Evolutionary conservation across 148 eudicot genomes (phyloP).

Genomic region (Rheum nobile): DNA sequence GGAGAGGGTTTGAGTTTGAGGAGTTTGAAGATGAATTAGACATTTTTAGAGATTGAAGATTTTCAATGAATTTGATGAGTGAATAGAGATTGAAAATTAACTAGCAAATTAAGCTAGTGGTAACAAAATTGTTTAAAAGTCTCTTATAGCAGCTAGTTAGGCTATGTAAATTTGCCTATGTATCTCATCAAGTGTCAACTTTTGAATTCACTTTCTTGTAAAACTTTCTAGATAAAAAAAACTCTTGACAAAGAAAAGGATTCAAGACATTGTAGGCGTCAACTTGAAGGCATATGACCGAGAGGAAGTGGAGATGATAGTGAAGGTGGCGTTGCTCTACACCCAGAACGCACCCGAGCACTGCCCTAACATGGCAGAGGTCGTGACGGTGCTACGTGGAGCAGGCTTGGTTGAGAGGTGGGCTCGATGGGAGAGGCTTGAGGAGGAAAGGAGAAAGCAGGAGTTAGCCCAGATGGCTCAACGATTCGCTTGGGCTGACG

Average conservation of each 20-base stretch:
- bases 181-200: background rate
- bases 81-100: too few species aligned
- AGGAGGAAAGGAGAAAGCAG: slow-evolving; percentile 42
- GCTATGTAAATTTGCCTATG: too few species aligned
- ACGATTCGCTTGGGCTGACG: slow-evolving; percentile 70
- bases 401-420: slow-evolving; percentile 72
- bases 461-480: slow-evolving; percentile 45
- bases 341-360: slow-evolving; percentile 76
- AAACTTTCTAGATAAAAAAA: slow-evolving; percentile 52
- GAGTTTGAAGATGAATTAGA: too few species aligned
- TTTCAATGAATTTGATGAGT: too few species aligned
- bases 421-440: slow-evolving; percentile 80
- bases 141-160: too few species aligned
- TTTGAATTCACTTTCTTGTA: background rate
- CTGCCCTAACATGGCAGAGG: slow-evolving; percentile 83
- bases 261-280: slow-evolving; percentile 59
- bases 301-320: slow-evolving; percentile 61
- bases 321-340: slow-evolving; percentile 83
- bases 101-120: too few species aligned
- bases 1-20: too few species aligned
- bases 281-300: slow-evolving; percentile 46
- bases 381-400: slow-evolving; percentile 69
- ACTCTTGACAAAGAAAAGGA: slow-evolving; percentile 52
- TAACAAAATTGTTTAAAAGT: too few species aligned
- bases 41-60: too few species aligned